Conservation (phyloP, 495 filamentous ascomycete species). For the Aspergillus incahuasiensis region DNA sequence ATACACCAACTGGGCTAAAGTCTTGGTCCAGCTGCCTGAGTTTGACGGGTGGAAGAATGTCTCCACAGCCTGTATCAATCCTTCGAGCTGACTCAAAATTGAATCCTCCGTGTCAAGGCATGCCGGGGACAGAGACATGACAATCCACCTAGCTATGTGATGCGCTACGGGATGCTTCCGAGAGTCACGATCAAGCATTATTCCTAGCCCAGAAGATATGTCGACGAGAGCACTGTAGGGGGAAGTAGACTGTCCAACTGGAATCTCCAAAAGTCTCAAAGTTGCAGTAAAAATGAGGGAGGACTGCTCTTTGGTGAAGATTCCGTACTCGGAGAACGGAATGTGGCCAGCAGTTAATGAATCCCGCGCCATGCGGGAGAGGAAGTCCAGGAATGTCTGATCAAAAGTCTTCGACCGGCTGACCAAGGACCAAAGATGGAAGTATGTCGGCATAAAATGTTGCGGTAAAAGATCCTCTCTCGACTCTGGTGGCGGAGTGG, state of each 20-base stretch:
- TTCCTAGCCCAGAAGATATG: slow-evolving; percentile 71
- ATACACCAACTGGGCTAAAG: slow-evolving; percentile 83
- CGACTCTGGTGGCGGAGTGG: slow-evolving; percentile 66
- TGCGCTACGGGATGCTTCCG: slow-evolving; percentile 89
- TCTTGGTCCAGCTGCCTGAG: slow-evolving; percentile 86
- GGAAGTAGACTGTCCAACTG: slow-evolving; percentile 91
- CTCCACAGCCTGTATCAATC: slow-evolving; percentile 90
- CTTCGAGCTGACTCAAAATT: slow-evolving; percentile 80
- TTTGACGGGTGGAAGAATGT: slow-evolving; percentile 99
- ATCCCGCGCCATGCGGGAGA: slow-evolving; percentile 83
- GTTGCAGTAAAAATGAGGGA: slow-evolving; percentile 90
- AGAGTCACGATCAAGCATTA: slow-evolving; percentile 84
- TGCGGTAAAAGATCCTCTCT: slow-evolving; percentile 72
- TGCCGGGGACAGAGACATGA: slow-evolving; percentile 84
- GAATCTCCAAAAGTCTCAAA: slow-evolving; percentile 85
- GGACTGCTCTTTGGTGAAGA: slow-evolving; percentile 90
- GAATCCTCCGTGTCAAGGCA: slow-evolving; percentile 76
- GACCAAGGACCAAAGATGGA: slow-evolving; percentile 93
- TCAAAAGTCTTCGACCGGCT: slow-evolving; percentile 87
- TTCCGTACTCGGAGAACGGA: slow-evolving; percentile 79
- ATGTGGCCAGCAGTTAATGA: slow-evolving; percentile 68
- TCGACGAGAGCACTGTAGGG: slow-evolving; percentile 83
- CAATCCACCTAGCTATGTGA: slow-evolving; percentile 91
- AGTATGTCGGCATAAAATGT: slow-evolving; percentile 82
- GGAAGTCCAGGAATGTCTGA: slow-evolving; percentile 78